A percentile compares a stretch with the other conserved stretches of the same genome.
phyloP scores from a whole-genome alignment of 2,329 filamentous ascomycete species.

The Penicillium rolfsii region DNA sequence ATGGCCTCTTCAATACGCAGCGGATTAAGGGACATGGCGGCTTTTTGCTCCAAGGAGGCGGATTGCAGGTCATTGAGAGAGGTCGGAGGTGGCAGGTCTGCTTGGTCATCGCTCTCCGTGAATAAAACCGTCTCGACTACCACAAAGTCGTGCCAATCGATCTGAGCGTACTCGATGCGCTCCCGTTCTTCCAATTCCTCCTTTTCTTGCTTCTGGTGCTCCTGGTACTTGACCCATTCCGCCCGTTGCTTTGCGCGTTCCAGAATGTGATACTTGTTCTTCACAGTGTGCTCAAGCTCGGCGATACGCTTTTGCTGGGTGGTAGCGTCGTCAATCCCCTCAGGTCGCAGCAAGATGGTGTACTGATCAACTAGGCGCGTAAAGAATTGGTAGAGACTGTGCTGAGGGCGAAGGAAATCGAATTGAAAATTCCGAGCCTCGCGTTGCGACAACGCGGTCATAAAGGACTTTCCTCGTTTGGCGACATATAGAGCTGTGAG shows the following conservation, averaged over 20 bases:
- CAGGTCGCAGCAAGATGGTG: constrained; percentile 71
- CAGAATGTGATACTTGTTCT: constrained; percentile 79
- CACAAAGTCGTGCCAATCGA: constrained; percentile 98
- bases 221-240: constrained; percentile 83
- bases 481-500: constrained; percentile 90
- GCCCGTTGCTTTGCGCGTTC: constrained; percentile 81
- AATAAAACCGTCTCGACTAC: constrained; percentile 95
- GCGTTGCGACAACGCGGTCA: constrained; percentile 84
- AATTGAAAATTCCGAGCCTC: constrained; percentile 93
- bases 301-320: constrained; percentile 72
- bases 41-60: constrained; percentile 92
- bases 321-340: constrained; percentile 70
- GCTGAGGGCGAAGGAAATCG: constrained; percentile 91
- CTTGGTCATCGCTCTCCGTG: constrained; percentile 82
- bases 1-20: constrained; percentile 93
- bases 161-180: constrained; percentile 74
- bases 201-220: constrained; percentile 82
- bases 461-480: constrained; percentile 87
- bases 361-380: constrained; percentile 92
- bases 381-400: constrained; percentile 96
- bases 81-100: constrained; percentile 84
- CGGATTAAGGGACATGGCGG: constrained; percentile 80
- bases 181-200: constrained; percentile 86
- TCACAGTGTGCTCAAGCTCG: constrained; percentile 72
- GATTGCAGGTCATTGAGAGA: constrained; percentile 90